These are phyloP conservation scores for Erodium texanum DNA, from an alignment of 441 rosid genomes.

Conservation along the genomic window DNA sequence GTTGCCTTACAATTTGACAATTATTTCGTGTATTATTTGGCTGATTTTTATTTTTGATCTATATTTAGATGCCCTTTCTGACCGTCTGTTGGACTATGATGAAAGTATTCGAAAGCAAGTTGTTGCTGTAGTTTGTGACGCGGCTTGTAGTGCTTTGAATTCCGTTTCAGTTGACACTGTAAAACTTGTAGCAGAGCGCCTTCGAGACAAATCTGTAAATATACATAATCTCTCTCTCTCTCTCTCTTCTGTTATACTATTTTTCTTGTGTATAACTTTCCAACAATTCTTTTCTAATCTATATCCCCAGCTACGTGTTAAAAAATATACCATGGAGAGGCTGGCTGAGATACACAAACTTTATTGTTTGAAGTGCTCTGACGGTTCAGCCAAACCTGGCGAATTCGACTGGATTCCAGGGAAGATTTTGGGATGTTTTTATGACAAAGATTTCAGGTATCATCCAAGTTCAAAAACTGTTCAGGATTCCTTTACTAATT, in stretches of 20 bases:
- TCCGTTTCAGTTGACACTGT: conserved; percentile 67
- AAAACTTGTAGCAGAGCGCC: conserved; percentile 85
- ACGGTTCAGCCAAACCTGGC: conserved; percentile 34
- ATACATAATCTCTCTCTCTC: conserved; percentile 5
- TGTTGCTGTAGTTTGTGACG: conserved; percentile 83
- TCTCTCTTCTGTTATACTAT: conserved; percentile 8
- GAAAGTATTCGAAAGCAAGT: conserved; percentile 95
- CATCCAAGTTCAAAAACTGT: background rate
- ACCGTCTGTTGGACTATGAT: conserved; percentile 93
- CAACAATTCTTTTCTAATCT: conserved; percentile 8
- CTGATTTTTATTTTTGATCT: conserved; percentile 11
- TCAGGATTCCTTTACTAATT: too few species aligned
- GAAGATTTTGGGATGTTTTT: conserved; percentile 83
- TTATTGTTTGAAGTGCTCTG: conserved; percentile 47
- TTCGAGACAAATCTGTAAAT: conserved; percentile 94
- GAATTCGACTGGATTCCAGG: conserved; percentile 97
- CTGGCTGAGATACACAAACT: conserved; percentile 70
- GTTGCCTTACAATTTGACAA: conserved; percentile 19
- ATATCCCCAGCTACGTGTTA: conserved; percentile 64
- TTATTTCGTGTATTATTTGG: conserved; percentile 8
- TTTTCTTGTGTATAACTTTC: conserved; percentile 12
- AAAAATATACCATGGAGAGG: conserved; percentile 87
- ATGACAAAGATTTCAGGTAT: conserved; percentile 95
- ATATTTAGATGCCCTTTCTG: conserved; percentile 79
- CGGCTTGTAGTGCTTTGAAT: conserved; percentile 55